A percentile compares a stretch with the other conserved stretches of the same genome.
Evolutionary conservation across 2,329 filamentous ascomycete genomes (phyloP).

Genomic region (Colletotrichum limetticola): DNA sequence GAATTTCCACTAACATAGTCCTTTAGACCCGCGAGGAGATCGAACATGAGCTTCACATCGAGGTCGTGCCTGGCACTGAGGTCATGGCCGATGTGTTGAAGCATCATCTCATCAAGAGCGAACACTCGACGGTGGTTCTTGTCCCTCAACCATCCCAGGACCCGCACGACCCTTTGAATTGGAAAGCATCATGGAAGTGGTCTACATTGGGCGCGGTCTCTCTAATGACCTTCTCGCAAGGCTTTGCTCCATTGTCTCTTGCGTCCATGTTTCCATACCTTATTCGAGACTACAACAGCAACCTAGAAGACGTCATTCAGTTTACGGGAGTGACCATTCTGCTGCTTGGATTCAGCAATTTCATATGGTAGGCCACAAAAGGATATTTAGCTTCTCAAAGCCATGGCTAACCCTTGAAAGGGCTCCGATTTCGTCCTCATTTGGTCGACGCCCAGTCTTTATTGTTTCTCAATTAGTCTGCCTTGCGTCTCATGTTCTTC

Average conservation of each 20-base stretch:
- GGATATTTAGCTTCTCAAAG: not conserved
- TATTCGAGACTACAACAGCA: constrained; percentile 64
- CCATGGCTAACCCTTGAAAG: not conserved
- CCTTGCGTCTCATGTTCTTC: not conserved
- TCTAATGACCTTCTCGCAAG: constrained; percentile 53
- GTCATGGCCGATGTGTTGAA: constrained; percentile 63
- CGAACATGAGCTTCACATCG: constrained; percentile 41
- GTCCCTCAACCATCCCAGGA: constrained; percentile 54
- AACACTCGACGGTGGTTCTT: constrained; percentile 56
- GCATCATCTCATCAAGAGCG: constrained; percentile 71
- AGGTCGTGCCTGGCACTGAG: constrained; percentile 48
- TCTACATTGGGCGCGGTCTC: constrained; percentile 44
- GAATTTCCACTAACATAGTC: not conserved
- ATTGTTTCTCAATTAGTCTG: not conserved
- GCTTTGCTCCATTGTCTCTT: constrained; percentile 53
- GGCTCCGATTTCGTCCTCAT: not conserved
- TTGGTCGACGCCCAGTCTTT: not conserved
- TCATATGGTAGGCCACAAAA: not conserved
- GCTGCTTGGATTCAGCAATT: not conserved
- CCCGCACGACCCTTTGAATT: not conserved
- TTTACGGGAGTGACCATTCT: constrained; percentile 50
- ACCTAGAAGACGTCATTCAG: constrained; percentile 60
- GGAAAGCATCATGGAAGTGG: constrained; percentile 54
- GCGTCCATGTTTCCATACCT: constrained; percentile 69
- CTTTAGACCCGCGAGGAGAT: not conserved